phyloP scores from a whole-genome alignment of 345 rosid genomes.

The Citrus hindsii region DNA sequence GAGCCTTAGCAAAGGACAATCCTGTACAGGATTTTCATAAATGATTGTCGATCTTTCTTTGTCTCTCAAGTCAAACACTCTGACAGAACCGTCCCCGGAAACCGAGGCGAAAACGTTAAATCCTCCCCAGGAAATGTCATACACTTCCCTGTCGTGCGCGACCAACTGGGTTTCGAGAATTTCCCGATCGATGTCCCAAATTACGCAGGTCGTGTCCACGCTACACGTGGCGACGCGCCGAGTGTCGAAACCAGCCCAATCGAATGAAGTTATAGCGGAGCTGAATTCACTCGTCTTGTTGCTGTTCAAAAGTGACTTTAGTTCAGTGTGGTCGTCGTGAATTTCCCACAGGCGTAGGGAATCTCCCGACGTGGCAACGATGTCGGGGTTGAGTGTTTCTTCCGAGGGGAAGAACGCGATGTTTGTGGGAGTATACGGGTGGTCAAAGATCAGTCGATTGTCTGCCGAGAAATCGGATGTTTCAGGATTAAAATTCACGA shows the following conservation, averaged over 20 bases:
- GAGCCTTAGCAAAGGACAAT: constrained; percentile 38
- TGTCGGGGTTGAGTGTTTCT: constrained; percentile 34
- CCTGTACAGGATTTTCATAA: constrained; percentile 40
- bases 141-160: constrained; percentile 64
- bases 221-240: constrained; percentile 41
- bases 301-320: constrained; percentile 38
- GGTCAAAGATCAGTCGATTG: constrained; percentile 43
- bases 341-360: constrained; percentile 52
- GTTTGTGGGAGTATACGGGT: constrained; percentile 62
- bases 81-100: constrained; percentile 57
- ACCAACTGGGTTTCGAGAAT: constrained; percentile 42
- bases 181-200: constrained; percentile 57
- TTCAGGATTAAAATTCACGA: constrained; percentile 40
- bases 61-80: constrained; percentile 57
- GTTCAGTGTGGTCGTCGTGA: constrained; percentile 45
- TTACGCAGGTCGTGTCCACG: constrained; percentile 46
- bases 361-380: constrained; percentile 56
- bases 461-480: constrained; percentile 40
- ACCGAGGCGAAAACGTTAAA: constrained; percentile 50
- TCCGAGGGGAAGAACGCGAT: constrained; percentile 55
- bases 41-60: constrained; percentile 60
- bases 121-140: constrained; percentile 60
- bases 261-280: constrained; percentile 55
- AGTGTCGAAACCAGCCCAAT: constrained; percentile 53
- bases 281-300: constrained; percentile 44